Evolutionary conservation across 2,329 filamentous ascomycete genomes (phyloP), one percentile per base, ranked within the genome.

Genomic region (Alternaria novae-zelandiae): DNA sequence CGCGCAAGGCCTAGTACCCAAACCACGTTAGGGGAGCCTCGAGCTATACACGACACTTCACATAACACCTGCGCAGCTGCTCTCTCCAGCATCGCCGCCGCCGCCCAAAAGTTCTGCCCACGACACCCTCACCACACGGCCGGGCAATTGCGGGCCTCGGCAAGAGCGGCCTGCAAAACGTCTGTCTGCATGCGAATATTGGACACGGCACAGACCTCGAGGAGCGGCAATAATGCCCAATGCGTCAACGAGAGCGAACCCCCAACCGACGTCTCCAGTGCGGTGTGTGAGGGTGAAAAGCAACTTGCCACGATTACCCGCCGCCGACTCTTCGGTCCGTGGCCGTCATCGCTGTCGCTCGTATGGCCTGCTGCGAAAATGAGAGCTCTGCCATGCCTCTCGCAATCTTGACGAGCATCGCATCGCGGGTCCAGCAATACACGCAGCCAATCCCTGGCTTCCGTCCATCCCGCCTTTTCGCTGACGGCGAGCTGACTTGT

Each of bases 131-230:
- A 54, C 57, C 56, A 59, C 57, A 51, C 54, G 30, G 57, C 46
- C 60, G 57, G 49, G 46, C 60, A 66, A 59, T 56, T 57, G 68
- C 64, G 64, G 64, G 49, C 47, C 59, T 68, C 70, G 71, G 71
- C 61, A 70, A 54, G 60, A 65, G 67, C 65, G 65, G 68, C 66
- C 61, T 59, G 69, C 67, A 67, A 70, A 66, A 68, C 65, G 63
- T 64, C 69, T 64, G 63, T 64, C 69, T 74, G 74, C 73, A 74
- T 64, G 72, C 69, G 70, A 74, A 74, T 77, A 77, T 77, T 77
- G 74, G 68, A 68, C 61, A 73, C 74, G 75, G 74, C 74, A 76
- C 73, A 74, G 68, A 66, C 67, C 56, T 67, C 70, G 50, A 59
- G 57, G 67, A 70, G 60, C 73, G 75, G 75, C 72, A 76, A 64